Base-by-base conservation (phyloP, 2,329 filamentous ascomycete genomes). In the Pleomassaria siparia region DNA sequence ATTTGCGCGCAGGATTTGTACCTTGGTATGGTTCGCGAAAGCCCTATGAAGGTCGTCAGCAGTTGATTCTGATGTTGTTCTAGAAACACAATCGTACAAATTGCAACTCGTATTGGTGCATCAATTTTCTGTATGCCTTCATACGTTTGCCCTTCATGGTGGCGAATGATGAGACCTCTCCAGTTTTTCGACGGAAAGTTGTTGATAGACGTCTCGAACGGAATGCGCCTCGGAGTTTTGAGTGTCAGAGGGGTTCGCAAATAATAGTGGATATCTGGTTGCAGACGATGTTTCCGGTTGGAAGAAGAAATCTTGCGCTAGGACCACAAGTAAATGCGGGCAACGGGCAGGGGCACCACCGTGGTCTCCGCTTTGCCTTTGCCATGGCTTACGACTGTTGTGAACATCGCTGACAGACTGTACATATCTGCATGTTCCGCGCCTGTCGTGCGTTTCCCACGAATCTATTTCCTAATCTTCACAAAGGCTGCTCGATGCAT, bases 21-120 rank as follows among this genome's bases (percentile, higher is more conserved):
- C 86, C 75, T n/a, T 97, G 94, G 74, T 96, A 97, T 10, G 94
- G 91, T 74, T 94, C 88, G 59, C 91, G 89, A 72, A 96, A 96
- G 51, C 88, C 87, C n/a, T n/a, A n/a, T n/a, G n/a, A n/a, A n/a
- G n/a, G n/a, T n/a, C n/a, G n/a, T n/a, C n/a, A n/a, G n/a, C n/a
- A n/a, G n/a, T n/a, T n/a, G n/a, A n/a, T n/a, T n/a, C n/a, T n/a
- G n/a, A n/a, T n/a, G n/a, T n/a, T n/a, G n/a, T n/a, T n/a, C n/a
- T n/a, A n/a, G n/a, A n/a, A n/a, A n/a, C n/a, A n/a, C n/a, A n/a
- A n/a, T n/a, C n/a, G n/a, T n/a, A n/a, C n/a, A 69, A 95, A 96
- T 51, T 84, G 85, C 70, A 92, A 81, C 66, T 86, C 84, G 80
- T 91, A 96, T 67, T 92, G 87, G 73, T 90, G 86, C 86, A 99